Evolutionary conservation across 2,329 filamentous ascomycete genomes (phyloP), one percentile per base, ranked within the genome.

Genomic region (Cladobotryum mycophilum): DNA sequence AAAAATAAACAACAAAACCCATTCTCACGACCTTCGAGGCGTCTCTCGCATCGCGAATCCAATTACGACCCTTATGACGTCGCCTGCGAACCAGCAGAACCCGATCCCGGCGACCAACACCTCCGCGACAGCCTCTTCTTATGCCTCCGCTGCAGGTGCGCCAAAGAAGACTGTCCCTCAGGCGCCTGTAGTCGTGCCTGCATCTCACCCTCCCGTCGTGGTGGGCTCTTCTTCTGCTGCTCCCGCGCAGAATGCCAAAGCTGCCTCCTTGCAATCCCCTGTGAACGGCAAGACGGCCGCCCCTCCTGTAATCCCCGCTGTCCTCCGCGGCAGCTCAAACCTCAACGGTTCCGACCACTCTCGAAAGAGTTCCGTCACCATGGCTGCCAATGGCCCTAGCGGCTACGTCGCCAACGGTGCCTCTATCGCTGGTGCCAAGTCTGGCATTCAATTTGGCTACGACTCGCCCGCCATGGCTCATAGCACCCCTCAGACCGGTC

Each of bases 301-400:
- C 69, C 79, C 79, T 70, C 84, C 84, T 57, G 83, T 84, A 65
- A 76, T 87, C 61, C 84, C 85, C 59, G 75, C 76, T 67, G 81
- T 86, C 60, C 80, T 78, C 56, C 81, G 82, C 69, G 79, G 80
- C 69, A 81, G 76, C 64, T 71, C 76, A 58, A 76, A 77, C 64
- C 70, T 81, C 61, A 93, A 95, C 80, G 88, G 88, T 59, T 76
- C 76, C 60, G 85, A 89, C 61, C 91, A 97, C 74, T 80, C 77
- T 65, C 83, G 89, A 67, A 96, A 95, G 73, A 84, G 84, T 57
- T 96, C 92, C 15, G 86, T 96, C 63, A 95, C 91, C 63, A 96
- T 96, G 76, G 90, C 82, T 68, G 85, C 89, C 60, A 87, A 88
- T 65, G 88, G 86, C 60, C 81, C 88, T 50, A 87, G 79, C 60